phyloP scores from a whole-genome alignment of 2,329 filamentous ascomycete species.

The Metarhizium sp. region DNA sequence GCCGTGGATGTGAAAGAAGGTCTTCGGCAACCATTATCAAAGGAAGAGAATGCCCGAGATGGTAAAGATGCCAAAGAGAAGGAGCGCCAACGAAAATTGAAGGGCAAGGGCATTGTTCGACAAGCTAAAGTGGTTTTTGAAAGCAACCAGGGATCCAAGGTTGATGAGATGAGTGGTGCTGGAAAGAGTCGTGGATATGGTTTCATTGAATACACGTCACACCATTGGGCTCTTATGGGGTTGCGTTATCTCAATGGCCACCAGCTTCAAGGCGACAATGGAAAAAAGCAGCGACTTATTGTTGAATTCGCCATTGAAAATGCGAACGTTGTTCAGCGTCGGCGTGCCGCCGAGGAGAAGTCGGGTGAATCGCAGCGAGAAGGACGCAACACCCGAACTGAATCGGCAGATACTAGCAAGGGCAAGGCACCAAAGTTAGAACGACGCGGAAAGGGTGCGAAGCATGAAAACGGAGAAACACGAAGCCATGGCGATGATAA shows the following conservation, averaged over 20 bases:
- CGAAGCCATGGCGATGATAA: slow-evolving; percentile 17
- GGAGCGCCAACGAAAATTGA: slow-evolving; percentile 68
- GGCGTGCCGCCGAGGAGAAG: slow-evolving; percentile 33
- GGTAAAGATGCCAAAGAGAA: slow-evolving; percentile 72
- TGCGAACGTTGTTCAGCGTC: slow-evolving; percentile 81
- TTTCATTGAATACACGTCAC: slow-evolving; percentile 92
- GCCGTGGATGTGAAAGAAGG: slow-evolving; percentile 80
- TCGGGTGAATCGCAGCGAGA: slow-evolving; percentile 16
- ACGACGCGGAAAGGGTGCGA: not conserved
- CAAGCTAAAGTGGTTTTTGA: slow-evolving; percentile 96
- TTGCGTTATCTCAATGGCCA: slow-evolving; percentile 87
- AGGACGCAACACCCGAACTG: slow-evolving; percentile 24
- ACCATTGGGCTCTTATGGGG: slow-evolving; percentile 91
- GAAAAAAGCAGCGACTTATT: slow-evolving; percentile 81
- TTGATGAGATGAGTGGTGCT: slow-evolving; percentile 64
- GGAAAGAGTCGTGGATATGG: slow-evolving; percentile 89
- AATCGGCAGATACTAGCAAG: slow-evolving; percentile 2
- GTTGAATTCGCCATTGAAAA: slow-evolving; percentile 99
- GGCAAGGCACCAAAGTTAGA: not conserved
- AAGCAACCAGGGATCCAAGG: slow-evolving; percentile 74
- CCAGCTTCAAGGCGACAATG: slow-evolving; percentile 47
- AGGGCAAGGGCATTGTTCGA: slow-evolving; percentile 77
- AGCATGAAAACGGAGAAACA: slow-evolving; percentile 3
- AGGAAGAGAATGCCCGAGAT: slow-evolving; percentile 76
- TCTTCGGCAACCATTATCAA: slow-evolving; percentile 68